A percentile compares a stretch with the other conserved stretches of the same genome.
These are phyloP conservation scores for Exophiala alcalophila DNA, from an alignment of 2,329 filamentous ascomycete species.

Conservation along the genomic window DNA sequence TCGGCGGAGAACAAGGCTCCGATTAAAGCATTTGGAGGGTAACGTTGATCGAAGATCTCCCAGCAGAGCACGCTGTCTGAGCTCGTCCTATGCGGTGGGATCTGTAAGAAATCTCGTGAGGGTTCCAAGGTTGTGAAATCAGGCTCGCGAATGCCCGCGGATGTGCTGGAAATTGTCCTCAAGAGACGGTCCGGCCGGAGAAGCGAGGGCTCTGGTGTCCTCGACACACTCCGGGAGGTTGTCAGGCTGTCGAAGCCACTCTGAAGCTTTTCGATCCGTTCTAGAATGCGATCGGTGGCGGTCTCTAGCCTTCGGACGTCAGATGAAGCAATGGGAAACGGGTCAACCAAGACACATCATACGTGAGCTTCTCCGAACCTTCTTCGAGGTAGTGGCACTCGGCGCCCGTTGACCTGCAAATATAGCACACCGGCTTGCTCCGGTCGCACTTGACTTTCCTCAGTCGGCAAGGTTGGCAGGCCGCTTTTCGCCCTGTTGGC, in stretches of 20 bases:
- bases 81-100: conserved; percentile 31
- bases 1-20: conserved; percentile 20
- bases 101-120: conserved; percentile 30
- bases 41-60: conserved; percentile 31
- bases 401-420: conserved; percentile 26
- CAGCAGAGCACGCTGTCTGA: conserved; percentile 33
- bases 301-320: not conserved
- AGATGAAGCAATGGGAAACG: not conserved
- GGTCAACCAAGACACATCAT: conserved; percentile 7
- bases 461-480: conserved; percentile 32
- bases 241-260: conserved; percentile 10
- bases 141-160: no score
- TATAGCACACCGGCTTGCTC: conserved; percentile 27
- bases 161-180: not conserved
- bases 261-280: conserved; percentile 11
- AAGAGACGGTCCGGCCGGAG: conserved; percentile 4
- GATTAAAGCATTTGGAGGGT: conserved; percentile 26
- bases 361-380: conserved; percentile 15
- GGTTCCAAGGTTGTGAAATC: not conserved
- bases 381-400: conserved; percentile 29
- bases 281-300: conserved; percentile 1
- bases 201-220: conserved; percentile 9
- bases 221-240: conserved; percentile 16
- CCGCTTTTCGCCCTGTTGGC: conserved; percentile 24
- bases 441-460: conserved; percentile 34